These are phyloP conservation scores for Aspergillus aculeatinus DNA, from an alignment of 2,329 filamentous ascomycete genomes.

Conservation along the genomic window DNA sequence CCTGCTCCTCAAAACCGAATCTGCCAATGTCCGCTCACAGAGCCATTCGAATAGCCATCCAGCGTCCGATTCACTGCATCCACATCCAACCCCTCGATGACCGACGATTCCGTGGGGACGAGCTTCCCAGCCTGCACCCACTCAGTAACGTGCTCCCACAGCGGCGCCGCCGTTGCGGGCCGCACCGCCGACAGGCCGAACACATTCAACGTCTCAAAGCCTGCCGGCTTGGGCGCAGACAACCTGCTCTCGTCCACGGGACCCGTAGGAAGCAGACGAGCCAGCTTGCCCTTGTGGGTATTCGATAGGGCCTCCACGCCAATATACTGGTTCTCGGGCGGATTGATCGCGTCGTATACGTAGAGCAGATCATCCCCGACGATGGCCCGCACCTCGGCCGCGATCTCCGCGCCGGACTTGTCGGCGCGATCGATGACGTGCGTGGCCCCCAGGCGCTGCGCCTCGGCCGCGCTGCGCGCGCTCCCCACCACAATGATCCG, in stretches of 20 bases:
- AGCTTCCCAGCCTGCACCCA: too few relatives aligned
- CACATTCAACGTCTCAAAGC: constrained; percentile 28
- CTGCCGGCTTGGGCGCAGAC: constrained; percentile 29
- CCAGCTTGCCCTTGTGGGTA: constrained; percentile 36
- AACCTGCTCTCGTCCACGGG: constrained; percentile 28
- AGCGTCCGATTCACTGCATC: too few relatives aligned
- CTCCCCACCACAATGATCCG: constrained; percentile 41
- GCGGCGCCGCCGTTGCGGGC: constrained; percentile 27
- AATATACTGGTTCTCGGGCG: constrained; percentile 25
- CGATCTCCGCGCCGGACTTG: constrained; percentile 23
- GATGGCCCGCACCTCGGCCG: constrained; percentile 33
- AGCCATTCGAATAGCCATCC: too few relatives aligned
- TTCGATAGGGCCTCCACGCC: constrained; percentile 38
- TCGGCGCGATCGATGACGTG: constrained; percentile 43
- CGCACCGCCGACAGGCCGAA: constrained; percentile 7
- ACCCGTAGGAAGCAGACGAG: constrained; percentile 19
- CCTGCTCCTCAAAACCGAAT: too few relatives aligned
- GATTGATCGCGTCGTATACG: constrained; percentile 38
- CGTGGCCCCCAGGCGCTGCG: constrained; percentile 41
- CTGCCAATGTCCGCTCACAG: too few relatives aligned
- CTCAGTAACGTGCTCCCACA: constrained; percentile 31
- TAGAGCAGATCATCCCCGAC: constrained; percentile 44
- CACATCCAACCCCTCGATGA: too few relatives aligned
- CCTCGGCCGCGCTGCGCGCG: constrained; percentile 24
- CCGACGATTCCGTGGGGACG: too few relatives aligned